Evolutionary conservation across 345 rosid species (phyloP), one percentile per base, ranked within the genome.

Genomic region (Aquilaria malaccensis): DNA sequence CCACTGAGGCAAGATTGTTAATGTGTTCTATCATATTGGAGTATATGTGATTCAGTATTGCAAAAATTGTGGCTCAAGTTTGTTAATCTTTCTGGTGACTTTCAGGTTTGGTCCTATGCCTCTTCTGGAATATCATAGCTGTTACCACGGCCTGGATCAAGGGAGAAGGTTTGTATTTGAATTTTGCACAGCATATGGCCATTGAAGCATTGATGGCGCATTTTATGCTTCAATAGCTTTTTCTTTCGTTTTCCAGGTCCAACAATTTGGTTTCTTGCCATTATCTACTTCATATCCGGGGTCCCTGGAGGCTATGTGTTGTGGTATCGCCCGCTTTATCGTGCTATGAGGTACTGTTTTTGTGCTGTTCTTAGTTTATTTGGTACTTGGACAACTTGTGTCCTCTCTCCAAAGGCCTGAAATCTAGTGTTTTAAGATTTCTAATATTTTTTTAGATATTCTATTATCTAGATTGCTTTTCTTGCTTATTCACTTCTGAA

Each of bases 261-360:
- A 45, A 89, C 84, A 14, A 91, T 91, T 69, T 95, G 99, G 99
- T 80, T 95, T 79, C 95, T 95, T 50, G 86, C 99, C 56, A 70
- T 91, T 67, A 95, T 95, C 77, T 95, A 95, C 76, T 79, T 81
- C 81, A 75, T 95, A 63, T 62, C 94, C 0, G 98, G 98, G 59
- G 83, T 78, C 76, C 99, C 99, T 69, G 98, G 97, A 55, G 96
- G 77, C 58, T 95, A 91, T 59, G 81, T 85, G 58, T 45, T 79
- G 66, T 95, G 99, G 99, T 95, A 95, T 72, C 88, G 91, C 60
- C 99, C 99, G 59, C 85, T 95, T 49, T 95, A 95, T 70, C 84
- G 91, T 68, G 99, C 99, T 67, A 84, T 85, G 80, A 91, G 99
- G 99, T 95, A 88, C 30, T 62, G 15, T 33, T 58, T 50, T 56